These are phyloP conservation scores for Alternaria tenuissima DNA, from an alignment of 2,329 filamentous ascomycete species.

Conservation along the genomic window DNA sequence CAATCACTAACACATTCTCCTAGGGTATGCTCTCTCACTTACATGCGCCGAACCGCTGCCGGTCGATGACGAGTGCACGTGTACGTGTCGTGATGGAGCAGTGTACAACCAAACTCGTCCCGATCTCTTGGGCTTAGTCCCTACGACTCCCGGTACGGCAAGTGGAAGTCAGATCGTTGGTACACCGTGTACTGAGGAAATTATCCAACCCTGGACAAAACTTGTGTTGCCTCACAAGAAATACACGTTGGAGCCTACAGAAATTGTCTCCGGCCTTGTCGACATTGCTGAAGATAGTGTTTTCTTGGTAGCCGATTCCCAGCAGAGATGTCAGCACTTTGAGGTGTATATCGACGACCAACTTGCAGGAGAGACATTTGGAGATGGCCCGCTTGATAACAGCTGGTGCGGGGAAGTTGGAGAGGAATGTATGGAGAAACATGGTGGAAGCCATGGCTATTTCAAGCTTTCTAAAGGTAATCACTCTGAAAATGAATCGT, in stretches of 20 bases:
- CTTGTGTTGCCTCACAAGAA: neutral
- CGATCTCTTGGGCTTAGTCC: neutral
- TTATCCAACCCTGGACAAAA: neutral
- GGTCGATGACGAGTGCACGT: neutral
- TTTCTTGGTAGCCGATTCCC: neutral
- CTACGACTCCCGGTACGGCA: neutral
- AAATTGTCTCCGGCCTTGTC: neutral
- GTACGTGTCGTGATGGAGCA: neutral
- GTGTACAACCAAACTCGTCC: neutral
- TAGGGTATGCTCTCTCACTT: neutral
- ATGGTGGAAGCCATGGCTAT: neutral
- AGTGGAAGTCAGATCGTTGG: neutral
- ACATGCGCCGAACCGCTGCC: neutral
- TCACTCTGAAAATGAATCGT: too few relatives aligned
- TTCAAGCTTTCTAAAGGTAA: neutral
- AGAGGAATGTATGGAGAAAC: neutral
- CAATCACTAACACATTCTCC: neutral
- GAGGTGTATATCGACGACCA: neutral
- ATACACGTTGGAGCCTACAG: neutral
- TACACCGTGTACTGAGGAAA: neutral
- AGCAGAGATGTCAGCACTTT: neutral
- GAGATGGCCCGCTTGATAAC: neutral
- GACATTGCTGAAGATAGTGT: neutral
- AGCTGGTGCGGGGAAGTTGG: neutral
- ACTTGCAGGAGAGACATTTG: neutral